phyloP scores from a whole-genome alignment of 768 basidiomycete genomes.

The Lyophyllum decastes region DNA sequence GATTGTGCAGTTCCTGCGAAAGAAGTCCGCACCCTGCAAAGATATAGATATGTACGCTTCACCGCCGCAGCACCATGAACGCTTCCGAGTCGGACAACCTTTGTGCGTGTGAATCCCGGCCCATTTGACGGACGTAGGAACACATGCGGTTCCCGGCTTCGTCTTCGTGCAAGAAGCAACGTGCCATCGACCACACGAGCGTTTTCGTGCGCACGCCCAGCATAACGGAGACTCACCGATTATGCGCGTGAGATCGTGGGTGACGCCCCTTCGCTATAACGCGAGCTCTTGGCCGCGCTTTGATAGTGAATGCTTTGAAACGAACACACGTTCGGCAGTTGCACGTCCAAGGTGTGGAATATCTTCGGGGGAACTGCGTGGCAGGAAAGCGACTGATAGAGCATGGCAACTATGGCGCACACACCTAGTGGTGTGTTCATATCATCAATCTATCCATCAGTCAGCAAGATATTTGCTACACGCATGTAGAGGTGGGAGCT shows the following conservation, averaged over 20 bases:
- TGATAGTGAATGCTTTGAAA: background rate
- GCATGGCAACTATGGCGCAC: background rate
- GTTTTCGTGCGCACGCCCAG: background rate
- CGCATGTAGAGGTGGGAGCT: background rate
- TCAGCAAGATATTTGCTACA: background rate
- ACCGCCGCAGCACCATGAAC: background rate
- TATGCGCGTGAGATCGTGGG: background rate
- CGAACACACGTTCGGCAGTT: background rate
- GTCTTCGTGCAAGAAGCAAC: background rate
- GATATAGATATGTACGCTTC: background rate
- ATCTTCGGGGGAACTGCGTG: constrained; percentile 9
- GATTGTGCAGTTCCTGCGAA: background rate
- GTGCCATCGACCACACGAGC: background rate
- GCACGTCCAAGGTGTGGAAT: background rate
- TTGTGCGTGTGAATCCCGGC: background rate
- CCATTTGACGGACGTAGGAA: background rate
- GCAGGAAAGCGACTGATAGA: background rate
- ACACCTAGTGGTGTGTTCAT: background rate
- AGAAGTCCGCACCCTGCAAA: background rate
- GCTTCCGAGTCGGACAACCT: background rate
- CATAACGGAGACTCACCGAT: background rate
- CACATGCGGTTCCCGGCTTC: background rate
- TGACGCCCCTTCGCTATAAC: background rate
- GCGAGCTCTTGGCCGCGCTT: background rate
- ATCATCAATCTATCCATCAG: background rate